Conservation (phyloP, 371 early-diverging fungal genomes). For the Mycotypha africana region DNA sequence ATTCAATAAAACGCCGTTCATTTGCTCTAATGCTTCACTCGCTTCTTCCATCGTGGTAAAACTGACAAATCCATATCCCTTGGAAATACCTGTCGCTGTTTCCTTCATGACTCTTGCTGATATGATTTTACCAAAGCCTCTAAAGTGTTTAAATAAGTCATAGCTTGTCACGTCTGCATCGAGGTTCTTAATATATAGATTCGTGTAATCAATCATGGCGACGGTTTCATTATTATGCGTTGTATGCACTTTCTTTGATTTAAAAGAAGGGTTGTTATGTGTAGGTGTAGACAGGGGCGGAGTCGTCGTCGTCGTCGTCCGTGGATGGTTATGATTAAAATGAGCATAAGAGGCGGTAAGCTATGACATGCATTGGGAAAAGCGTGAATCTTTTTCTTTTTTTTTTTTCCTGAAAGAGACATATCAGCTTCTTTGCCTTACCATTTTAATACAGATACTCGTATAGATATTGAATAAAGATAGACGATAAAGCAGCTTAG, state of each 20-base stretch:
- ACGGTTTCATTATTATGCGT: background rate
- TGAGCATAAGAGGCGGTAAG: slow-evolving; percentile 24
- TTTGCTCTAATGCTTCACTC: slow-evolving; percentile 24
- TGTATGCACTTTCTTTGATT: background rate
- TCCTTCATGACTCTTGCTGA: slow-evolving; percentile 78
- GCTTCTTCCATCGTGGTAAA: slow-evolving; percentile 36
- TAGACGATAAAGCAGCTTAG: too few species aligned
- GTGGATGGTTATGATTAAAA: slow-evolving; percentile 5
- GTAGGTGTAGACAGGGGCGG: too few species aligned
- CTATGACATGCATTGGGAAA: too few species aligned
- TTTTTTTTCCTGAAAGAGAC: too few species aligned
- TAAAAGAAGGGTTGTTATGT: background rate
- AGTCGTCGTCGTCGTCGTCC: too few species aligned
- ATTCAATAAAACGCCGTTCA: slow-evolving; percentile 27
- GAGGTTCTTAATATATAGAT: slow-evolving; percentile 45
- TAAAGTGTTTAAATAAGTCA: slow-evolving; percentile 35
- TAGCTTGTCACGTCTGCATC: slow-evolving; percentile 36
- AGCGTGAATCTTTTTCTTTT: too few species aligned
- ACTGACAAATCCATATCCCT: slow-evolving; percentile 85
- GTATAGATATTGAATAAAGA: too few species aligned
- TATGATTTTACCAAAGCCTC: slow-evolving; percentile 36
- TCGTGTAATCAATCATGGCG: slow-evolving; percentile 28
- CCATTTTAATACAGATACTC: too few species aligned
- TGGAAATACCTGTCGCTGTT: slow-evolving; percentile 65
- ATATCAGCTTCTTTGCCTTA: too few species aligned